Evolutionary conservation across 176 grass and related monocot species (phyloP), one percentile per base, ranked within the genome.

Genomic region (Dendrocalamus sinicus): DNA sequence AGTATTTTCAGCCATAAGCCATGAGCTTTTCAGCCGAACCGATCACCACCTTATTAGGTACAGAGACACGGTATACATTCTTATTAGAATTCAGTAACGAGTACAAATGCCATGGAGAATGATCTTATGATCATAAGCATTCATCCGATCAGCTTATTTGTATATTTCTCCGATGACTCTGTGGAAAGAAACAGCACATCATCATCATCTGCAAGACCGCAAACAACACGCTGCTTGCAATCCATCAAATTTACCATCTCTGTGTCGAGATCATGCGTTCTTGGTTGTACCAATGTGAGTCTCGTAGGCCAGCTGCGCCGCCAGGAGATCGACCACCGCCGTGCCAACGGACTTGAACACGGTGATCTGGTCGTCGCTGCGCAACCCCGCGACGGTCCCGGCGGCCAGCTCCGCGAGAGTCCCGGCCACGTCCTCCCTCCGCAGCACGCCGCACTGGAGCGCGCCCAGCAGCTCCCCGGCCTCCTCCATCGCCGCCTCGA

Each of bases 281-380:
- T 86, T 89, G 78, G 24, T 47, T 9, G 40, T 5, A 35, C 64
- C 89, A 35, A 90, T 71, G 84, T 81, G 83, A 11, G 88, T 92
- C 78, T 98, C 93, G 59, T 94, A 98, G 35, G 96, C 93, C 61
- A 94, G 89, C 67, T 96, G 96, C 22, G 96, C 92, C 0, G 96
- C 93, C 74, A 96, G 75, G 61, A 99, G 89, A 83, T 99, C 96
- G 5, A 92, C 96, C 13, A 94, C 93, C 13, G 86, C 91, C 13
- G 93, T 89, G 12, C 93, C 96, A 35, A 99, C 96, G 4, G 92
- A 91, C 68, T 98, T 98, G 24, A 98, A 96, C 78, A 95, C 93
- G 13, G 93, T 98, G 80, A 98, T 78, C 84, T 98, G 86, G 68
- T 95, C 90, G 32, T 91, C 88, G 53, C 74, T 37, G 43, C 77